Conservation (phyloP, 2,329 filamentous ascomycete species). For the Xylariaceae sp. region DNA sequence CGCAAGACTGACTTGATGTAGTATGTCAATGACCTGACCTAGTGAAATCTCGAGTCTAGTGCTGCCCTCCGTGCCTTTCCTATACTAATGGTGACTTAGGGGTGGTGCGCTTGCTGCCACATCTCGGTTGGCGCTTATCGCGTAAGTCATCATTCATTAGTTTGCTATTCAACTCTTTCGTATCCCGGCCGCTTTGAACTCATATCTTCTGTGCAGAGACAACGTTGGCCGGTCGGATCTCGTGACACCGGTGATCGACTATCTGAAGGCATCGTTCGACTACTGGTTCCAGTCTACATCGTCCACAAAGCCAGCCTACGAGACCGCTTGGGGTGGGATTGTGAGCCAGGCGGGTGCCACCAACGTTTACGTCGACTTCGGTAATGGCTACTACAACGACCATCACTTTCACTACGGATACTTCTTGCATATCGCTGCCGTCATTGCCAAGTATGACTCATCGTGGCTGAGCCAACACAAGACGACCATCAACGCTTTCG, state of each 20-base stretch:
- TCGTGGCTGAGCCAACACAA: conserved; percentile 6
- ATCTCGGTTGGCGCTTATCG: conserved; percentile 7
- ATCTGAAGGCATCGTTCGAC: conserved; percentile 6
- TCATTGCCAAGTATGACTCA: conserved; percentile 5
- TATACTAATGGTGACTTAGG: neutral
- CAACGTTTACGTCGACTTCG: conserved; percentile 7
- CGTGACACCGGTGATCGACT: conserved; percentile 4
- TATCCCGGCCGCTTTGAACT: neutral
- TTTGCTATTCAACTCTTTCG: neutral
- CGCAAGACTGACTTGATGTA: too few species aligned
- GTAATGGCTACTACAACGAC: conserved; percentile 10
- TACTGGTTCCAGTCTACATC: conserved; percentile 5
- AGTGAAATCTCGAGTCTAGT: neutral
- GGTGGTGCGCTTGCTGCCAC: conserved; percentile 4
- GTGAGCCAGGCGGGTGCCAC: conserved; percentile 7
- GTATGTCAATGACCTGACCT: too few species aligned
- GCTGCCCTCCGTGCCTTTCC: neutral
- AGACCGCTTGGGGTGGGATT: conserved; percentile 8
- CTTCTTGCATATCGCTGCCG: conserved; percentile 7
- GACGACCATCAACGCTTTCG: conserved; percentile 5
- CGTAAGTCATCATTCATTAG: conserved; percentile 1
- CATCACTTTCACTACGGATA: conserved; percentile 11
- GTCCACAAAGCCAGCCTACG: conserved; percentile 2
- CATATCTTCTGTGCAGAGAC: neutral
- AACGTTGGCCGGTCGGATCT: conserved; percentile 7